These are phyloP conservation scores for Hymenoscyphus albidus DNA, from an alignment of 2,329 filamentous ascomycete species.

Conservation along the genomic window DNA sequence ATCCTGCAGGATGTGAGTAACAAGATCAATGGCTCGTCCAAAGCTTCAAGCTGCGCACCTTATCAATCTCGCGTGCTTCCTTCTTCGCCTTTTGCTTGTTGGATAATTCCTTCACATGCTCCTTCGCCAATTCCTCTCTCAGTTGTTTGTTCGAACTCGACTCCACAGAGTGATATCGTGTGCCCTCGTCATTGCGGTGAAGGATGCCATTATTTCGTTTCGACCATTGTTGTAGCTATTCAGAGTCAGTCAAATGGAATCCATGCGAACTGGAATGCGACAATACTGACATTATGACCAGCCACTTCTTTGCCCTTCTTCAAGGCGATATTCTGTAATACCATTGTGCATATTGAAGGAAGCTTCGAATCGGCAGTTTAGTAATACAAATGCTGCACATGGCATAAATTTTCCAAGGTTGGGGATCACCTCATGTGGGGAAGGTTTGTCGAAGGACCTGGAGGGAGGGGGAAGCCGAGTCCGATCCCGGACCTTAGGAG, in stretches of 20 bases:
- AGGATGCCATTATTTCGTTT: slow-evolving; percentile 17
- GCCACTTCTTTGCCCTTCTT: slow-evolving; percentile 33
- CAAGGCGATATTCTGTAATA: slow-evolving; percentile 32
- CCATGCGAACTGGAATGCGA: neutral
- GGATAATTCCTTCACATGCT: slow-evolving; percentile 29
- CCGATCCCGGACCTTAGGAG: no score
- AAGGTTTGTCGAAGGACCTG: neutral
- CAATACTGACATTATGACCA: slow-evolving; percentile 34
- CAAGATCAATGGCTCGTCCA: neutral
- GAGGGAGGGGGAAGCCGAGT: neutral
- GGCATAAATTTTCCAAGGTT: neutral
- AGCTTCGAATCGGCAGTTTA: slow-evolving; percentile 14
- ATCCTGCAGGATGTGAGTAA: slow-evolving; percentile 52
- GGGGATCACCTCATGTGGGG: neutral
- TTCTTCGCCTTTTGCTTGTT: slow-evolving; percentile 41
- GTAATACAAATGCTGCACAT: slow-evolving; percentile 9
- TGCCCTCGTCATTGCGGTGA: slow-evolving; percentile 10
- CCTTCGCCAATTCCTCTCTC: slow-evolving; percentile 29
- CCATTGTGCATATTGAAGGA: slow-evolving; percentile 34
- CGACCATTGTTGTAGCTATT: slow-evolving; percentile 30
- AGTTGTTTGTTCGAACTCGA: slow-evolving; percentile 21
- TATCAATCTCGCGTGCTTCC: slow-evolving; percentile 45
- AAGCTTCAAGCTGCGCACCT: slow-evolving; percentile 36
- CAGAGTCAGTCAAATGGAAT: slow-evolving; percentile 16
- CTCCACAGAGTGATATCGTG: slow-evolving; percentile 18